Evolutionary conservation across 805 yeast species (phyloP), one percentile per base, ranked within the genome.

Genomic region (Yueomyces sp.): DNA sequence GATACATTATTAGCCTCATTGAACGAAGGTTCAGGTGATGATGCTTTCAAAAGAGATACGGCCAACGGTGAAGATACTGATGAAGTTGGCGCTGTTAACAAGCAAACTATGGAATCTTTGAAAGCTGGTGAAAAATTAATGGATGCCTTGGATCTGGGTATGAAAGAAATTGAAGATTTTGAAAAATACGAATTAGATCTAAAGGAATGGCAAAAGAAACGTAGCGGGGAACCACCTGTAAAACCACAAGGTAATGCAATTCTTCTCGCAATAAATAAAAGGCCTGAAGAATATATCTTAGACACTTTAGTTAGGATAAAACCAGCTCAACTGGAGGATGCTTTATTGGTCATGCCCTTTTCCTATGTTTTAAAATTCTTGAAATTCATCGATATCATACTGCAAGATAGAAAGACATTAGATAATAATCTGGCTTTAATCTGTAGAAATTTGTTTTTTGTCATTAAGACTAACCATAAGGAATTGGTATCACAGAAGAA

Each of bases 61-160:
- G 59, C 64, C 36, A 51, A 54, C 11, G 66, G 56, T 28, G 72
- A 64, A 40, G 64, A 53, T 3, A 69, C 57, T 9, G 80, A 74
- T 46, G 83, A 76, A 42, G 79, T 73, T 3, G 70, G 74, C 4
- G 73, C 73, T 44, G 96, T 85, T 19, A 72, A 76, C 34, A 80
- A 81, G 53, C 95, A 88, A 62, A 86, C 95, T 0, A 68, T 80
- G 58, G 98, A 92, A 55, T 83, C 96, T 2, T 72, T 92, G 56
- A 90, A 90, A 62, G 92, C 96, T 1, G 95, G 97, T 49, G 98
- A 90, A 63, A 81, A 81, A 55, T 64, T 90, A 40, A 80, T 85
- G 75, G 97, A 90, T 59, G 96, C 96, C 0, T 66, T 90, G 41
- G 96, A 92, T 50, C 66, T 88, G 47, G 94, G 94, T 1, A 65